Conservation (phyloP, 2,329 filamentous ascomycete genomes). For the Saccharata proteae region DNA sequence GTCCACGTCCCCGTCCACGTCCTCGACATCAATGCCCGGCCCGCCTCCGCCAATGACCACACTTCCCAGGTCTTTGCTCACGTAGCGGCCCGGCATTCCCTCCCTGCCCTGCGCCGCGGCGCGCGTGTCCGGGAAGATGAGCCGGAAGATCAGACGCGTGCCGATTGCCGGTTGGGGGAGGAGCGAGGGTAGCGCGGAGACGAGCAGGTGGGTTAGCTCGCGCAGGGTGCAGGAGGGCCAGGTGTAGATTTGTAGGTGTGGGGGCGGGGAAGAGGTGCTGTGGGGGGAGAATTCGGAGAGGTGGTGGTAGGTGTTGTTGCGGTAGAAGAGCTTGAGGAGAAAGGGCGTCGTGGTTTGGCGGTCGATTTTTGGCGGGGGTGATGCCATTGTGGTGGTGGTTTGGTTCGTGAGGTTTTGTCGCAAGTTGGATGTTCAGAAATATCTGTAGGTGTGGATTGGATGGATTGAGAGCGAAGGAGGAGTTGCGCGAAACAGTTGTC, state of each 20-base stretch:
- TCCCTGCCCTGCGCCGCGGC: constrained; percentile 21
- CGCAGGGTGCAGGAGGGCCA: constrained; percentile 70
- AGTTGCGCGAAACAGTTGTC: no score
- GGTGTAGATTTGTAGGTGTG: constrained; percentile 71
- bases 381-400: constrained; percentile 1
- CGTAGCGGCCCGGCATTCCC: constrained; percentile 47
- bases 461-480: no score
- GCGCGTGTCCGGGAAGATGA: constrained; percentile 68
- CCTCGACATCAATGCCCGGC: constrained; percentile 19
- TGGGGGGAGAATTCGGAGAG: constrained; percentile 53
- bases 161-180: constrained; percentile 66
- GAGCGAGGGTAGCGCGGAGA: constrained; percentile 52
- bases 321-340: constrained; percentile 75
- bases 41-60: constrained; percentile 59
- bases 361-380: constrained; percentile 39
- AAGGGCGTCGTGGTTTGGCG: constrained; percentile 67
- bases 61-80: constrained; percentile 70
- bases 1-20: constrained; percentile 14
- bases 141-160: constrained; percentile 74
- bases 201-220: constrained; percentile 69
- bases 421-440: no score
- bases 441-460: no score
- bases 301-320: constrained; percentile 58
- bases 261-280: constrained; percentile 44
- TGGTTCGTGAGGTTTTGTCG: no score